Evolutionary conservation across 371 early-diverging fungal species (phyloP).

Genomic region (Haplosporangium sp.): DNA sequence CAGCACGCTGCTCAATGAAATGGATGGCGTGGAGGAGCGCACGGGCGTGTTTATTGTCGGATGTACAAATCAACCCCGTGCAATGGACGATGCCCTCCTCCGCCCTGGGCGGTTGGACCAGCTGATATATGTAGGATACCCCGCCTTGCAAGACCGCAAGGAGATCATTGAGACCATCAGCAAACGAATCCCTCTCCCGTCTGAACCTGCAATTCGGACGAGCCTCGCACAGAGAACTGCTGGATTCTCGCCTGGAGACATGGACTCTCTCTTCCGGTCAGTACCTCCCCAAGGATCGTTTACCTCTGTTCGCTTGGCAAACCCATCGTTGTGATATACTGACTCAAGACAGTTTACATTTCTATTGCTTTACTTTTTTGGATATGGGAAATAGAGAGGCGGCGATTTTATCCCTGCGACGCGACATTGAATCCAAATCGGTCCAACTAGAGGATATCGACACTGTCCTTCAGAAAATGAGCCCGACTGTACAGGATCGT

Average conservation of each 20-base stretch:
- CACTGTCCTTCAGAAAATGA: conserved; percentile 17
- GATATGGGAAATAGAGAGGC: conserved; percentile 58
- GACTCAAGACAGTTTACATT: neutral
- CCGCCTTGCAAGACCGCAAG: conserved; percentile 46
- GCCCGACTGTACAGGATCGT: conserved; percentile 18
- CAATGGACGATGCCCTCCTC: conserved; percentile 89
- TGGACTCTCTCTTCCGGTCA: conserved; percentile 45
- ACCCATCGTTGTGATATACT: no score
- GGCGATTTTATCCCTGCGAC: conserved; percentile 52
- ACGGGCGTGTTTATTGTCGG: conserved; percentile 84
- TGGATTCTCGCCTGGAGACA: conserved; percentile 47
- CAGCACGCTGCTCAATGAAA: conserved; percentile 79
- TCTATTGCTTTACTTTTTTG: neutral
- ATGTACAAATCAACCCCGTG: conserved; percentile 81
- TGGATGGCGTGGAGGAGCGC: conserved; percentile 83
- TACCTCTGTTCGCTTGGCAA: no score
- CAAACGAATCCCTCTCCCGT: conserved; percentile 23
- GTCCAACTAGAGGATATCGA: conserved; percentile 29
- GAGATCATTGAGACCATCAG: conserved; percentile 41
- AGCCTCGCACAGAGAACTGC: conserved; percentile 18
- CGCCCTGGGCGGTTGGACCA: conserved; percentile 87
- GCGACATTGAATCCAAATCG: conserved; percentile 6
- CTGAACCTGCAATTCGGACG: neutral
- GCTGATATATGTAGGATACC: conserved; percentile 73
- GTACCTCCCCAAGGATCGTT: neutral